These are phyloP conservation scores for Claviceps capensis DNA, from an alignment of 2,329 filamentous ascomycete genomes.

Conservation along the genomic window DNA sequence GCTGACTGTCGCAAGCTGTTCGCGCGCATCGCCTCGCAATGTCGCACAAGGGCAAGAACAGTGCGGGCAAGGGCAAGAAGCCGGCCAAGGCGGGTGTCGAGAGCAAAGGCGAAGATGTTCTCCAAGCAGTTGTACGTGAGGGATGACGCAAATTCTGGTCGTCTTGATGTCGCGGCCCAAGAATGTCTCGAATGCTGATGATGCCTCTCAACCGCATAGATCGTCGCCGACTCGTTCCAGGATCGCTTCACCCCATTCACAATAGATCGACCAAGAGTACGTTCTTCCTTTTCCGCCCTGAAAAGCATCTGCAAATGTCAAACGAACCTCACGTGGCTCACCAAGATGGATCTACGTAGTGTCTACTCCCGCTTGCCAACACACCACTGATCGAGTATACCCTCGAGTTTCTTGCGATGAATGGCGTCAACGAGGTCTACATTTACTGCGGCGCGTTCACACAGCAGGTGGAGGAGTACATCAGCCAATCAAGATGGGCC, in stretches of 20 bases:
- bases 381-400: constrained; percentile 95
- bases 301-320: neutral
- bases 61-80: constrained; percentile 37
- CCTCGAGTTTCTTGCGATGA: constrained; percentile 87
- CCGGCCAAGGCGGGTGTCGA: constrained; percentile 36
- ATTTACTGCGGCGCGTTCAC: constrained; percentile 84
- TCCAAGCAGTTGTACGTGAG: constrained; percentile 40
- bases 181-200: constrained; percentile 8
- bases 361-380: constrained; percentile 84
- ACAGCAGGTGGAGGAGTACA: constrained; percentile 75
- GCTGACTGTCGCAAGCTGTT: neutral
- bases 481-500: constrained; percentile 63
- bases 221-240: constrained; percentile 91
- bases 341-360: constrained; percentile 37
- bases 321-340: neutral
- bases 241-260: constrained; percentile 84
- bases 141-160: constrained; percentile 12
- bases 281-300: neutral
- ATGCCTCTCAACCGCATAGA: constrained; percentile 28
- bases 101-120: constrained; percentile 41
- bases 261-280: constrained; percentile 70
- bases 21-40: constrained; percentile 16
- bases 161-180: neutral
- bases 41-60: constrained; percentile 32
- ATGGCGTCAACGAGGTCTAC: constrained; percentile 87